Evolutionary conservation across 2,329 filamentous ascomycete genomes (phyloP).

Genomic region (Clathrospora elynae): DNA sequence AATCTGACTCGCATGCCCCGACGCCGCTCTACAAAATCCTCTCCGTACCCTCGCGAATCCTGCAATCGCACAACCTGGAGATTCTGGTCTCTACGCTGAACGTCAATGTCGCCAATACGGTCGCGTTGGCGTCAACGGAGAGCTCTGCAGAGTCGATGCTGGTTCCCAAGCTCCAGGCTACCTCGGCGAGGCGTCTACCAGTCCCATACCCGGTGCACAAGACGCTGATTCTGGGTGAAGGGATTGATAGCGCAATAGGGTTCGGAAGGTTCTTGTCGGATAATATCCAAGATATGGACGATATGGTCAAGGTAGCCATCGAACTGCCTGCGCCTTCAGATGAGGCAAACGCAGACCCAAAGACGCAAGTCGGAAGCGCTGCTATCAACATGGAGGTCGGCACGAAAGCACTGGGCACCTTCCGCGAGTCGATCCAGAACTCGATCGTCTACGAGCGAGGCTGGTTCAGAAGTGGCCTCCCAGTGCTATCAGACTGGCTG

Average conservation of each 20-base stretch:
- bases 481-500: conserved; percentile 70
- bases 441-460: conserved; percentile 73
- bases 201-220: conserved; percentile 85
- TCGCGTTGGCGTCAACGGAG: conserved; percentile 35
- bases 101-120: conserved; percentile 48
- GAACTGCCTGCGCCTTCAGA: conserved; percentile 56
- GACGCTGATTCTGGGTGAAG: conserved; percentile 74
- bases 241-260: conserved; percentile 69
- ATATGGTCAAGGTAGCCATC: conserved; percentile 61
- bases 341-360: conserved; percentile 41
- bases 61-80: conserved; percentile 68
- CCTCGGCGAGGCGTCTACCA: conserved; percentile 66
- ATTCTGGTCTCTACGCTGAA: conserved; percentile 62
- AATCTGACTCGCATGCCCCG: conserved; percentile 52
- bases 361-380: conserved; percentile 22
- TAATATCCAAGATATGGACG: conserved; percentile 46
- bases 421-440: conserved; percentile 72
- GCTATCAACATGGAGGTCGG: conserved; percentile 69
- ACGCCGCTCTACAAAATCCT: conserved; percentile 65
- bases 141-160: conserved; percentile 69
- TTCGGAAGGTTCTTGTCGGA: conserved; percentile 50
- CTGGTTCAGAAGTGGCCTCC: conserved; percentile 75
- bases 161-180: conserved; percentile 73
- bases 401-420: conserved; percentile 65
- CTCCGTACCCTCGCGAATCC: conserved; percentile 64